A percentile compares a stretch with the other conserved stretches of the same genome.
These are phyloP conservation scores for Clavaria fumosa DNA, from an alignment of 768 basidiomycete genomes.

Conservation along the genomic window DNA sequence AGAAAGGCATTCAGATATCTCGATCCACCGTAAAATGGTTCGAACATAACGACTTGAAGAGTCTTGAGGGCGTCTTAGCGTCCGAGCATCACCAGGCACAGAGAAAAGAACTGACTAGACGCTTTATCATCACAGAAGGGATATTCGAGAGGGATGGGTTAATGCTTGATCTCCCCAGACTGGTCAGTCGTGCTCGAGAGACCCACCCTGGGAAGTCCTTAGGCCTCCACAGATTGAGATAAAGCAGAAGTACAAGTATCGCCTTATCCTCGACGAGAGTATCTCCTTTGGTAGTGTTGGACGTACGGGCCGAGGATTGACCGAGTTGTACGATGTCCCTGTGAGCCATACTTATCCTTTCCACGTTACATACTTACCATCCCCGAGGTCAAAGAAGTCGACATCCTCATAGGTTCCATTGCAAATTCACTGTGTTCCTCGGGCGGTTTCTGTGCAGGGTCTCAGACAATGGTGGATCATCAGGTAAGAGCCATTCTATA, in stretches of 20 bases:
- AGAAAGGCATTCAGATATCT: slow-evolving; percentile 90
- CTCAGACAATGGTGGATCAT: slow-evolving; percentile 67
- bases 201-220: background rate
- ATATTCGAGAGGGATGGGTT: slow-evolving; percentile 91
- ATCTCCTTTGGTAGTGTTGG: slow-evolving; percentile 91
- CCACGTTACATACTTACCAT: background rate
- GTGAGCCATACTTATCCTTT: slow-evolving; percentile 32
- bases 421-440: slow-evolving; percentile 69
- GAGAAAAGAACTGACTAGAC: slow-evolving; percentile 86
- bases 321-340: slow-evolving; percentile 87
- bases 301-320: slow-evolving; percentile 84
- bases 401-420: slow-evolving; percentile 88
- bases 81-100: too few species aligned
- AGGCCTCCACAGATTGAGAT: slow-evolving; percentile 57
- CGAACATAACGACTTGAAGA: slow-evolving; percentile 89
- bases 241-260: slow-evolving; percentile 91
- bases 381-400: slow-evolving; percentile 69
- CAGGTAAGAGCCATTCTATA: slow-evolving; percentile 50
- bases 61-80: slow-evolving; percentile 77
- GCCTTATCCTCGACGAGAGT: slow-evolving; percentile 86
- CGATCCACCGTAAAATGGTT: slow-evolving; percentile 89
- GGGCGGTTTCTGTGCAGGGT: slow-evolving; percentile 95
- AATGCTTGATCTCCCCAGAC: slow-evolving; percentile 82
- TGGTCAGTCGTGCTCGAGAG: slow-evolving; percentile 37
- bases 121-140: slow-evolving; percentile 95